Conservation (phyloP, 1,284 basidiomycete species). For the Malassezia psittaci region DNA sequence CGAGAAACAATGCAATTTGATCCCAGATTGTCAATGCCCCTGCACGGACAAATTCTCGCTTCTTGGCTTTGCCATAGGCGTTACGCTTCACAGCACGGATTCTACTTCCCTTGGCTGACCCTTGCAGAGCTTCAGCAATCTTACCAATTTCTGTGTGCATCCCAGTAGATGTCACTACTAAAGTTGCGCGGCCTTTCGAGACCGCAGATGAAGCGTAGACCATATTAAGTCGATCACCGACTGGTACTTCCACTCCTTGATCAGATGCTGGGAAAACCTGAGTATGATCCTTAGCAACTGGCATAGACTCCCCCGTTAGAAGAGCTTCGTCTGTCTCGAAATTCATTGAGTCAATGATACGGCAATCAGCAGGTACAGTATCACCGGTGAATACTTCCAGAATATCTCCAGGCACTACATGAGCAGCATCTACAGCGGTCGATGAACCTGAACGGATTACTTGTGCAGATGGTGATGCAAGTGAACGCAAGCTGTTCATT, state of each 20-base stretch:
- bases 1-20: constrained; percentile 46
- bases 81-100: constrained; percentile 53
- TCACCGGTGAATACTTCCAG: constrained; percentile 44
- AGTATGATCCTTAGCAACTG: constrained; percentile 55
- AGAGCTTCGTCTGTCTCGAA: constrained; percentile 57
- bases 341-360: constrained; percentile 44
- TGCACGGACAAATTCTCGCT: constrained; percentile 48
- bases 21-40: constrained; percentile 48
- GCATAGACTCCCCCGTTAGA: constrained; percentile 61
- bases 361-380: constrained; percentile 42
- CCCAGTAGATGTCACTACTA: constrained; percentile 57
- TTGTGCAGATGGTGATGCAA: constrained; percentile 58
- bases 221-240: constrained; percentile 57
- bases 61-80: constrained; percentile 46
- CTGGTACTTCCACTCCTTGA: constrained; percentile 36
- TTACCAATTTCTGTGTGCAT: constrained; percentile 52
- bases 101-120: constrained; percentile 32
- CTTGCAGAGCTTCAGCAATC: constrained; percentile 42
- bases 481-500: constrained; percentile 55
- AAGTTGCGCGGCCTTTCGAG: constrained; percentile 59
- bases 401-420: constrained; percentile 55
- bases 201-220: constrained; percentile 58
- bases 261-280: constrained; percentile 23
- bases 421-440: constrained; percentile 54
- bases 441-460: constrained; percentile 55